Percentiles rank a stretch among this genome's conserved stretches.
phyloP scores from a whole-genome alignment of 768 basidiomycete genomes.

The Terana coerulea region DNA sequence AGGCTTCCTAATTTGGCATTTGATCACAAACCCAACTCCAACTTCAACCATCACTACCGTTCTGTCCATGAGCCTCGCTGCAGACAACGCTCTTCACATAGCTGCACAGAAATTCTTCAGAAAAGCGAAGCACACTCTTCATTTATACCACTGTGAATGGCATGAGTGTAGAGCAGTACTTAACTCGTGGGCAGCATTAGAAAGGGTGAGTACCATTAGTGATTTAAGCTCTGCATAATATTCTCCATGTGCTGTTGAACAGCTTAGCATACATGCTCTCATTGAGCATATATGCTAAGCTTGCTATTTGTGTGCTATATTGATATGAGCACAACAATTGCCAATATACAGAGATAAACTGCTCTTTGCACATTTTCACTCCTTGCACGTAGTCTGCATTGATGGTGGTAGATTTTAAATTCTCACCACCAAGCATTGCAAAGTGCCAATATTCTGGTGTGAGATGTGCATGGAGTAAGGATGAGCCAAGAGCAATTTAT shows the following conservation, averaged over 20 bases:
- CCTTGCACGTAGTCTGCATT: too few species aligned
- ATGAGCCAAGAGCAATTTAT: too few species aligned
- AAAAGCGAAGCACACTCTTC: not conserved
- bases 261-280: not conserved
- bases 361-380: not conserved
- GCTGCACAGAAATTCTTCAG: not conserved
- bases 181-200: not conserved
- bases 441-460: too few species aligned
- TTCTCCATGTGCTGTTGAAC: not conserved
- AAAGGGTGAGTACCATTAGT: not conserved
- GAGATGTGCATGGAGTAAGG: too few species aligned
- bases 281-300: not conserved
- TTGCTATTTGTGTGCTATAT: not conserved
- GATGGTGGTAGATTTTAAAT: too few species aligned
- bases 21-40: too few species aligned
- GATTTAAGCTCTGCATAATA: not conserved
- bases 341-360: not conserved
- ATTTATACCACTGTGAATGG: not conserved
- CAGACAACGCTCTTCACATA: too few species aligned
- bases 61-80: too few species aligned
- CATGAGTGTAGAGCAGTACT: not conserved
- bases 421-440: too few species aligned
- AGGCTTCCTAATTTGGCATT: too few species aligned
- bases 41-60: too few species aligned
- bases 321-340: not conserved